phyloP scores from a whole-genome alignment of 306 rosid species.

The Myrica gale region DNA sequence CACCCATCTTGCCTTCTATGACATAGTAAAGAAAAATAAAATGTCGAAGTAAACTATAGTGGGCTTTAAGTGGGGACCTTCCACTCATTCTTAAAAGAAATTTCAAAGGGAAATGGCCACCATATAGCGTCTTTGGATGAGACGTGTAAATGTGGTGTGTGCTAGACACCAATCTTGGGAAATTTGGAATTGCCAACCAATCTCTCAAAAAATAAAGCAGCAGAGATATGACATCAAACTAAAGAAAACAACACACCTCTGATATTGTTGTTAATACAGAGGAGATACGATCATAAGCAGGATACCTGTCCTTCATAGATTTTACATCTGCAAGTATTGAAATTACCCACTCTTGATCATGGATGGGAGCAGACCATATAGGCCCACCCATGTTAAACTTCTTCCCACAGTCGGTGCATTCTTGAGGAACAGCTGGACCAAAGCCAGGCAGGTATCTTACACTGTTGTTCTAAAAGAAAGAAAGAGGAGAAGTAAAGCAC shows the following conservation, averaged over 20 bases:
- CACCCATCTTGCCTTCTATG: neutral
- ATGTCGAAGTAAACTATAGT: neutral
- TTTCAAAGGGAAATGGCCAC: neutral
- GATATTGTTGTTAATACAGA: conserved; percentile 87
- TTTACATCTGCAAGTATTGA: conserved; percentile 70
- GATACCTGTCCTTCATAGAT: conserved; percentile 70
- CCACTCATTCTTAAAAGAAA: neutral
- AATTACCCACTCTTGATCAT: conserved; percentile 91
- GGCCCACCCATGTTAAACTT: conserved; percentile 96
- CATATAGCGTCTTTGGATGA: neutral
- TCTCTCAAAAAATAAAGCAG: neutral
- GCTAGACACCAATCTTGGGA: neutral
- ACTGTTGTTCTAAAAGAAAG: conserved; percentile 62
- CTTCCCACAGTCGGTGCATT: conserved; percentile 88
- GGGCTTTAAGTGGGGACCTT: neutral
- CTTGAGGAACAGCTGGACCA: conserved; percentile 89
- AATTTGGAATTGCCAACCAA: neutral
- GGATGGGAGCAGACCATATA: conserved; percentile 96
- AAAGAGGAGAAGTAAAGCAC: conserved; percentile 13
- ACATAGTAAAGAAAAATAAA: neutral
- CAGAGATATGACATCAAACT: neutral
- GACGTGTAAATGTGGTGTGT: neutral
- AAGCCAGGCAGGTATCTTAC: conserved; percentile 83
- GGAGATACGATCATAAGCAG: conserved; percentile 83
- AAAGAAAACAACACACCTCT: conserved; percentile 49